phyloP scores from a whole-genome alignment of 1,284 basidiomycete genomes.

The Pascua guehoae region DNA sequence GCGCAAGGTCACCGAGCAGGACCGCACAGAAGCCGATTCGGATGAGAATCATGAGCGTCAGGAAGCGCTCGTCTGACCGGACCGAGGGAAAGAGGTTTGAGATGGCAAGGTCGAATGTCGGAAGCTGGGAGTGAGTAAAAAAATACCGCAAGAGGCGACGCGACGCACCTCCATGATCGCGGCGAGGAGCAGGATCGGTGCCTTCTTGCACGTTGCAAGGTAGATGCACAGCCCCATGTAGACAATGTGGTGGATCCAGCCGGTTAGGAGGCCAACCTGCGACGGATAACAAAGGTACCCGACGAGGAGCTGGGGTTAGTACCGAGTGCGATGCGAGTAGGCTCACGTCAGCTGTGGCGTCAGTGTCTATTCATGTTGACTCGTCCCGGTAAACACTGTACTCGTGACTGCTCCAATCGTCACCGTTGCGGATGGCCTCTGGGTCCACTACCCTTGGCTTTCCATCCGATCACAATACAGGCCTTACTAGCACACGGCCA shows the following conservation, averaged over 20 bases:
- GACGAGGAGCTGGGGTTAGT: conserved; percentile 29
- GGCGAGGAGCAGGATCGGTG: conserved; percentile 55
- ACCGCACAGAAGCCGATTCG: conserved; percentile 56
- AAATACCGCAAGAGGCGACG: neutral
- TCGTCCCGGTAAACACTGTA: neutral
- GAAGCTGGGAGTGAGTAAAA: conserved; percentile 45
- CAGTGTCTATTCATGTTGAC: neutral
- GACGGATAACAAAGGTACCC: conserved; percentile 37
- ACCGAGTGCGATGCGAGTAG: neutral
- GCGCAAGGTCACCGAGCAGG: conserved; percentile 49
- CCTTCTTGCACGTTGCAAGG: conserved; percentile 49
- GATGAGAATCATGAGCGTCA: conserved; percentile 56
- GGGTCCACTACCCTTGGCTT: too few species aligned
- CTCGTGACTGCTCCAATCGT: too few species aligned
- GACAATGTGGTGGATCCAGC: conserved; percentile 60
- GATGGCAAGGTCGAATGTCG: conserved; percentile 58
- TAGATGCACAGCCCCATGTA: conserved; percentile 57
- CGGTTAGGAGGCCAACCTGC: conserved; percentile 56
- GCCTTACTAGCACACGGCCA: too few species aligned
- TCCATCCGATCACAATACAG: too few species aligned
- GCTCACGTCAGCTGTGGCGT: conserved; percentile 29
- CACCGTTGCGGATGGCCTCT: too few species aligned
- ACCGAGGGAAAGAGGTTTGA: conserved; percentile 53
- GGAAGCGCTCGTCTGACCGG: conserved; percentile 57
- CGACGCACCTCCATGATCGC: conserved; percentile 55